Percentiles rank a stretch among this genome's conserved stretches.
Conservation (phyloP, 2,329 filamentous ascomycete species). For the Paecilomyces sp. region DNA sequence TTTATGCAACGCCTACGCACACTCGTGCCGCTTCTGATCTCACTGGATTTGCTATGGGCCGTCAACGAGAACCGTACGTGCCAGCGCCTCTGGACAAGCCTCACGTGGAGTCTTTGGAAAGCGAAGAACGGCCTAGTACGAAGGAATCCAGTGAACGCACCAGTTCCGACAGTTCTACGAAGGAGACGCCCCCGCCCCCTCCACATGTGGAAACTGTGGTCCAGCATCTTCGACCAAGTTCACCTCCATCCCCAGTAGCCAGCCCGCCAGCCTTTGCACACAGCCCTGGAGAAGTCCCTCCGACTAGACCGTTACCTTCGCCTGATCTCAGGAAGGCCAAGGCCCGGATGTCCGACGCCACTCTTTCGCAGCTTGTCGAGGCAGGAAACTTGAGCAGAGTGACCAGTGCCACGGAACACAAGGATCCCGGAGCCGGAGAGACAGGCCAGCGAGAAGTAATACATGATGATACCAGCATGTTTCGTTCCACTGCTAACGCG, state of each 20-base stretch:
- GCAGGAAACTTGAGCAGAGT: conserved; percentile 49
- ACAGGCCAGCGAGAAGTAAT: conserved; percentile 35
- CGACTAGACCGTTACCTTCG: conserved; percentile 63
- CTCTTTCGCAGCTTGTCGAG: conserved; percentile 70
- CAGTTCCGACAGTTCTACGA: conserved; percentile 33
- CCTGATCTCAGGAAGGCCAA: conserved; percentile 74
- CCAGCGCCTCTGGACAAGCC: conserved; percentile 7
- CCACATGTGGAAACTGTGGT: conserved; percentile 21
- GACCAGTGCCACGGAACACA: conserved; percentile 29
- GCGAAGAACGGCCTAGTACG: conserved; percentile 13
- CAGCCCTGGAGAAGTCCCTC: conserved; percentile 62
- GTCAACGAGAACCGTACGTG: conserved; percentile 3
- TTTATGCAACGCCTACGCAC: conserved; percentile 15
- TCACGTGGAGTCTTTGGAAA: neutral
- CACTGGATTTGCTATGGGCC: conserved; percentile 12
- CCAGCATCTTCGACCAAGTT: conserved; percentile 39
- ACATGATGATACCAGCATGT: conserved; percentile 22
- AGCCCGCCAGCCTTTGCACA: conserved; percentile 75
- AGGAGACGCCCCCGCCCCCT: conserved; percentile 9
- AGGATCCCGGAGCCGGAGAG: conserved; percentile 32
- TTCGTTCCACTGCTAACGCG: conserved; percentile 21
- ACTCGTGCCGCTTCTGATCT: conserved; percentile 26
- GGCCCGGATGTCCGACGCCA: conserved; percentile 74
- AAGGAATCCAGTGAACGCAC: conserved; percentile 27
- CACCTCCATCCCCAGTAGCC: conserved; percentile 68